Percentiles rank a stretch among this genome's conserved stretches.
Evolutionary conservation across 1,139 yeast genomes (phyloP).

Genomic region (Scheffersomyces titani): DNA sequence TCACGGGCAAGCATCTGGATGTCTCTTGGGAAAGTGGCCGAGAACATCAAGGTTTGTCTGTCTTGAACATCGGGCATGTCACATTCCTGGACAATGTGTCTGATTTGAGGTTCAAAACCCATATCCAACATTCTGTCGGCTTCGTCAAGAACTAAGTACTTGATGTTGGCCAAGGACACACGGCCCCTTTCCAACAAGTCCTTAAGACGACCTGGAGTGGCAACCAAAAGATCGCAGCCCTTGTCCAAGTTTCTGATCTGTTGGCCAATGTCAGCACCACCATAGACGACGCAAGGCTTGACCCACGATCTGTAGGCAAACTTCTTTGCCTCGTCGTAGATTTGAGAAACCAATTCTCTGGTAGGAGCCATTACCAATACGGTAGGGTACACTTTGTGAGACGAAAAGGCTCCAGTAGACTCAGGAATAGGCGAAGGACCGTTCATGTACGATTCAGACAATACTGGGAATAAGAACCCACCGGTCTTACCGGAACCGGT

Average conservation of each 20-base stretch:
- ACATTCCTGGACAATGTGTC: slow-evolving; percentile 96
- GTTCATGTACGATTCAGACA: slow-evolving; percentile 82
- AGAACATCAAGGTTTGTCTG: slow-evolving; percentile 97
- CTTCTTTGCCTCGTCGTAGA: slow-evolving; percentile 92
- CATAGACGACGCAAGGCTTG: slow-evolving; percentile 92
- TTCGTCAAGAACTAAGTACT: slow-evolving; percentile 94
- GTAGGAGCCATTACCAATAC: slow-evolving; percentile 97
- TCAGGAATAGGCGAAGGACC: slow-evolving; percentile 81
- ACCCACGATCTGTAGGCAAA: slow-evolving; percentile 99
- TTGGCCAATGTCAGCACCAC: slow-evolving; percentile 92
- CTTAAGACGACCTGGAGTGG: slow-evolving; percentile 98
- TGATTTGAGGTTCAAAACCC: slow-evolving; percentile 99
- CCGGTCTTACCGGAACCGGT: slow-evolving; percentile 99
- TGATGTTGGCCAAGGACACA: slow-evolving; percentile 85
- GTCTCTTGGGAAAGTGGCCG: slow-evolving; percentile 98
- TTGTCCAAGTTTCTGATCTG: slow-evolving; percentile 89
- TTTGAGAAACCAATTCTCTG: slow-evolving; percentile 97
- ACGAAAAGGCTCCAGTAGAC: slow-evolving; percentile 56
- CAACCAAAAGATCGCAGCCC: slow-evolving; percentile 95
- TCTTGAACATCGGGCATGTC: slow-evolving; percentile 91
- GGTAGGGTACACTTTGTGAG: slow-evolving; percentile 88
- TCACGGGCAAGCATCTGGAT: slow-evolving; percentile 97
- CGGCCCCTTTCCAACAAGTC: slow-evolving; percentile 94
- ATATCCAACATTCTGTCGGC: slow-evolving; percentile 99
- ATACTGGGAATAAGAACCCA: slow-evolving; percentile 97